Evolutionary conservation across 192 early-diverging fungal species (phyloP).

Genomic region (Gamsiella multidivaricata): DNA sequence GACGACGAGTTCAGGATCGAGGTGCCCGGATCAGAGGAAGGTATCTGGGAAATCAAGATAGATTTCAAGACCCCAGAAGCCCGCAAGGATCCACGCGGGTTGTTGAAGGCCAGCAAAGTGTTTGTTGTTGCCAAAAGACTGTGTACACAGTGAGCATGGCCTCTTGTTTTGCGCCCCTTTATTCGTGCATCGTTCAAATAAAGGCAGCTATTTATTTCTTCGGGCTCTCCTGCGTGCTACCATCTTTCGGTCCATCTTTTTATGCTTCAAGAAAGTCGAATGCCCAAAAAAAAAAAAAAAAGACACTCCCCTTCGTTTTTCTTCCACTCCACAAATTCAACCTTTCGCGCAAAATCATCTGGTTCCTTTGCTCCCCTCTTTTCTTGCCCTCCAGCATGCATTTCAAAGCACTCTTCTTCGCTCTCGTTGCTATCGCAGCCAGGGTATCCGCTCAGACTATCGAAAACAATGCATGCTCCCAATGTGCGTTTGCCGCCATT

Average conservation of each 20-base stretch:
- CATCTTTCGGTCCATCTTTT: background rate
- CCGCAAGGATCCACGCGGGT: constrained; percentile 55
- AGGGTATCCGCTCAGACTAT: constrained; percentile 2
- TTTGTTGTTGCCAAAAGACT: constrained; percentile 38
- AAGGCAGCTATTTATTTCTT: too few species aligned
- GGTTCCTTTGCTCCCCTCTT: background rate
- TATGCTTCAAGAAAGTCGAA: background rate
- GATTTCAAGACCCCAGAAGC: constrained; percentile 58
- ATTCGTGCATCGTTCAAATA: background rate
- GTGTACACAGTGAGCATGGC: constrained; percentile 9
- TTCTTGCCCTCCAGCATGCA: constrained; percentile 7
- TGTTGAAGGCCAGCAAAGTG: constrained; percentile 53
- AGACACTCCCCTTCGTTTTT: background rate
- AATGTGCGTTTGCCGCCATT: constrained; percentile 9
- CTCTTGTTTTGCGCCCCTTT: background rate
- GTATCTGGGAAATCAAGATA: constrained; percentile 60
- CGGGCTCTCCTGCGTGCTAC: background rate
- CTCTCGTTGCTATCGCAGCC: constrained; percentile 3
- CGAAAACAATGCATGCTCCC: constrained; percentile 5
- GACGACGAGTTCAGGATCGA: constrained; percentile 43
- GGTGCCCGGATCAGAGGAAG: constrained; percentile 27
- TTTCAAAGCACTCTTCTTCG: constrained; percentile 3
- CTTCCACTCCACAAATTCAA: background rate
- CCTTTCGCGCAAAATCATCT: background rate
- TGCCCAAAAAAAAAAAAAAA: background rate